A percentile compares a stretch with the other conserved stretches of the same genome.
Evolutionary conservation across 169 alveolate species (phyloP).

Genomic region (Eimeria brunetti): DNA sequence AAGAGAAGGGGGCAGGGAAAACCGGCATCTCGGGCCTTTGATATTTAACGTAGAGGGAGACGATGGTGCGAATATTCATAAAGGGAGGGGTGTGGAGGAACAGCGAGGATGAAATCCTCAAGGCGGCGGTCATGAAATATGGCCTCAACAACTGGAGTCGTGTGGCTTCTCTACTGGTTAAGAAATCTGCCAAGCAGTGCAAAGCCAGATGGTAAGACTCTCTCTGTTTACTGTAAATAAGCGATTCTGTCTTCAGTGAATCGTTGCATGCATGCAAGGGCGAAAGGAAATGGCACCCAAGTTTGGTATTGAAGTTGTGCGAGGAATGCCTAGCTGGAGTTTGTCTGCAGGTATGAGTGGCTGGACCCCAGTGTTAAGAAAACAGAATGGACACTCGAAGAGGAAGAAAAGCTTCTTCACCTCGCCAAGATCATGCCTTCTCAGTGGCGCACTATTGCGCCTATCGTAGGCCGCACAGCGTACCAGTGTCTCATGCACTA

Average conservation of each 20-base stretch:
- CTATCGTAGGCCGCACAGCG: constrained; percentile 99
- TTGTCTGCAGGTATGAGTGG: constrained; percentile 95
- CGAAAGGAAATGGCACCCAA: neutral
- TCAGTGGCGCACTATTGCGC: constrained; percentile 99
- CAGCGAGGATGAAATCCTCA: constrained; percentile 99
- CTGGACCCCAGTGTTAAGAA: constrained; percentile 99
- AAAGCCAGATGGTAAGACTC: constrained; percentile 97
- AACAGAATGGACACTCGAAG: constrained; percentile 99
- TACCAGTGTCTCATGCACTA: constrained; percentile 99
- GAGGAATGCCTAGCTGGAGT: neutral
- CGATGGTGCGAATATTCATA: constrained; percentile 96
- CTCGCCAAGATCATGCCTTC: constrained; percentile 99
- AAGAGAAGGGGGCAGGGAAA: neutral
- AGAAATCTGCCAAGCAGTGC: constrained; percentile 99
- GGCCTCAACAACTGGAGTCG: constrained; percentile 99
- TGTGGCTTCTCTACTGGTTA: constrained; percentile 98
- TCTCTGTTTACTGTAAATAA: too few relatives aligned
- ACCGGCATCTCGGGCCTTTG: constrained; percentile 11
- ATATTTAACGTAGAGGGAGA: neutral
- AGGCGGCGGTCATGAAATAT: constrained; percentile 99
- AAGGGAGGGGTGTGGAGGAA: constrained; percentile 99
- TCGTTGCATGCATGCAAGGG: neutral
- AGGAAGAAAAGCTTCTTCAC: constrained; percentile 99
- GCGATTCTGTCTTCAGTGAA: neutral
- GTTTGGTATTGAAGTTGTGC: neutral